Percentiles rank a stretch among this genome's conserved stretches.
phyloP scores from a whole-genome alignment of 164 flowering plant genomes.

The Macadamia tetraphylla region DNA sequence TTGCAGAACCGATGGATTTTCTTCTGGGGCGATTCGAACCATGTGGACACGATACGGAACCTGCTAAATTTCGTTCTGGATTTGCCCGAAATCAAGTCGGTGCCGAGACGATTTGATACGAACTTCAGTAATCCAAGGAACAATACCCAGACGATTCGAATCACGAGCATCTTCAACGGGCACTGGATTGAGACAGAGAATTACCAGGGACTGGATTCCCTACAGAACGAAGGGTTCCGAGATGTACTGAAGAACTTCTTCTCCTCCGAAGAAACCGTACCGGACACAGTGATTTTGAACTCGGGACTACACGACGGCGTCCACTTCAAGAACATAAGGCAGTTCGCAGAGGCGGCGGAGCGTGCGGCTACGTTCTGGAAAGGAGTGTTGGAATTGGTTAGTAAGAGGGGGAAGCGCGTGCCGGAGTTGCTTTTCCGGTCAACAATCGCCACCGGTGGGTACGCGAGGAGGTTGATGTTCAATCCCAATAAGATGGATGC shows the following conservation, averaged over 20 bases:
- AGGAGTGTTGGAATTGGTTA: slow-evolving; percentile 48
- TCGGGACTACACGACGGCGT: slow-evolving; percentile 95
- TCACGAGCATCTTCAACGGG: slow-evolving; percentile 81
- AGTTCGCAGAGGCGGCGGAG: slow-evolving; percentile 46
- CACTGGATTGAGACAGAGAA: slow-evolving; percentile 47
- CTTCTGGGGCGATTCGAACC: slow-evolving; percentile 75
- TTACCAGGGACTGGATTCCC: slow-evolving; percentile 68
- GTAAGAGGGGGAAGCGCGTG: slow-evolving; percentile 26
- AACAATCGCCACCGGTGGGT: slow-evolving; percentile 82
- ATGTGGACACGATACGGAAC: slow-evolving; percentile 85
- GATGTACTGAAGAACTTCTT: slow-evolving; percentile 30
- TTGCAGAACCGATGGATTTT: slow-evolving; percentile 23
- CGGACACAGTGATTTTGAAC: slow-evolving; percentile 43
- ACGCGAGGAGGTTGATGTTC: slow-evolving; percentile 65
- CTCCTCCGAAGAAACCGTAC: background rate
- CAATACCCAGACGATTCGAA: slow-evolving; percentile 51
- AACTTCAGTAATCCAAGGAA: slow-evolving; percentile 70
- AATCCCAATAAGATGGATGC: slow-evolving; percentile 90
- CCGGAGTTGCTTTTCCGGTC: slow-evolving; percentile 77
- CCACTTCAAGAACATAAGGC: slow-evolving; percentile 44
- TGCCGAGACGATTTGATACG: slow-evolving; percentile 66
- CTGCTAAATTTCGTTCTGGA: slow-evolving; percentile 68
- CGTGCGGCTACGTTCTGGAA: slow-evolving; percentile 72
- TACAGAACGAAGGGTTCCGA: slow-evolving; percentile 26
- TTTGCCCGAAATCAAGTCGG: slow-evolving; percentile 35